phyloP scores from a whole-genome alignment of 2,329 filamentous ascomycete species.

The Fusarium pseudonygamai region DNA sequence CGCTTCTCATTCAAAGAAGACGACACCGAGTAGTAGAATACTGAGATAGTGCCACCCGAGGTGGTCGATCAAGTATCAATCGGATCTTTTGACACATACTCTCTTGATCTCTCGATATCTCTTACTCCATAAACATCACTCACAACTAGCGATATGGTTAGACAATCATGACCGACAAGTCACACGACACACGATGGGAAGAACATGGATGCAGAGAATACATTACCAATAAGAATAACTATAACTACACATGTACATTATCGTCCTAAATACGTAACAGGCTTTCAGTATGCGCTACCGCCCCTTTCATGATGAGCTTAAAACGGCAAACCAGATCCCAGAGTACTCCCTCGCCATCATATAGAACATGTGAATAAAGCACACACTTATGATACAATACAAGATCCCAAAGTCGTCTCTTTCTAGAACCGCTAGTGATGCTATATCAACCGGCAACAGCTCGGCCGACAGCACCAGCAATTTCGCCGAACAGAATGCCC shows the following conservation, averaged over 20 bases:
- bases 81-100: not conserved
- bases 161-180: not conserved
- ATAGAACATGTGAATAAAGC: constrained; percentile 10
- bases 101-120: not conserved
- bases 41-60: not conserved
- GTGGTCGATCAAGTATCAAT: not conserved
- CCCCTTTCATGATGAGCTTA: not conserved
- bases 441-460: constrained; percentile 53
- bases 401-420: not conserved
- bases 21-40: not conserved
- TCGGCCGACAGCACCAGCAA: constrained; percentile 69
- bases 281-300: not conserved
- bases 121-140: not conserved
- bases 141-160: not conserved
- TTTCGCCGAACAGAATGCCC: constrained; percentile 79
- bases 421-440: not conserved
- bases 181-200: not conserved
- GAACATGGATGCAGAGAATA: not conserved
- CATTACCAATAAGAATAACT: not conserved
- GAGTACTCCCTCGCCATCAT: constrained; percentile 9
- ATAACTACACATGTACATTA: not conserved
- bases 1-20: not conserved
- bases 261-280: constrained; percentile 3
- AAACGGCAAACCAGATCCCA: not conserved
- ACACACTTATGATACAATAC: constrained; percentile 15